phyloP scores from a whole-genome alignment of 768 basidiomycete species.

The Rhizopogon roseolus region DNA sequence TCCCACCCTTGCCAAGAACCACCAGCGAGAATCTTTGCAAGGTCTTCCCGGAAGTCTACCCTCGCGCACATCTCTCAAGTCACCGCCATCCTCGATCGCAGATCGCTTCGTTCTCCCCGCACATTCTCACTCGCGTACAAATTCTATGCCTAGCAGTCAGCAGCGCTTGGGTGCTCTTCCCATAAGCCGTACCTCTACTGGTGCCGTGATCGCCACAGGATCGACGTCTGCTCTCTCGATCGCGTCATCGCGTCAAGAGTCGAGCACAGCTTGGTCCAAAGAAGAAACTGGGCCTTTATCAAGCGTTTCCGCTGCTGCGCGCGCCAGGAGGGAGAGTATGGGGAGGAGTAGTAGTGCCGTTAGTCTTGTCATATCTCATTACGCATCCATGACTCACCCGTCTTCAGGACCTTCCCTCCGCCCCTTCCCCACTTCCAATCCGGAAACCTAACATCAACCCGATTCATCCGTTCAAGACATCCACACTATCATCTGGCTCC shows the following conservation, averaged over 20 bases:
- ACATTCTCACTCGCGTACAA: constrained; percentile 26
- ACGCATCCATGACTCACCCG: background rate
- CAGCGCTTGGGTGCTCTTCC: constrained; percentile 30
- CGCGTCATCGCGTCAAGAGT: constrained; percentile 35
- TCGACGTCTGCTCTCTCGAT: constrained; percentile 37
- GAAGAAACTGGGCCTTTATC: constrained; percentile 31
- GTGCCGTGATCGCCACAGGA: constrained; percentile 22
- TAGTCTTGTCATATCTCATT: background rate
- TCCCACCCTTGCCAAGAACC: constrained; percentile 66
- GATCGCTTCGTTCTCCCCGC: constrained; percentile 40
- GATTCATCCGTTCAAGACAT: constrained; percentile 46
- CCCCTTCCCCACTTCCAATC: constrained; percentile 39
- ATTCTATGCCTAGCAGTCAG: constrained; percentile 33
- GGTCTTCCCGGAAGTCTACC: constrained; percentile 37
- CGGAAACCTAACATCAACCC: constrained; percentile 36
- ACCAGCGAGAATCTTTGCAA: constrained; percentile 51
- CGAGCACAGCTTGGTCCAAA: constrained; percentile 30
- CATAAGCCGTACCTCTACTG: constrained; percentile 29
- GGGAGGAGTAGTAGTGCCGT: constrained; percentile 28
- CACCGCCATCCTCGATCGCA: constrained; percentile 38
- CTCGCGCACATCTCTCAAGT: constrained; percentile 37
- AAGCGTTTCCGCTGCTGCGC: constrained; percentile 29
- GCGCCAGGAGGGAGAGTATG: constrained; percentile 46
- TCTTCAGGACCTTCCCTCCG: constrained; percentile 31
- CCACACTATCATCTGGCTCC: constrained; percentile 45